Evolutionary conservation across 306 rosid species (phyloP).

Genomic region (Abrus pulchellus): DNA sequence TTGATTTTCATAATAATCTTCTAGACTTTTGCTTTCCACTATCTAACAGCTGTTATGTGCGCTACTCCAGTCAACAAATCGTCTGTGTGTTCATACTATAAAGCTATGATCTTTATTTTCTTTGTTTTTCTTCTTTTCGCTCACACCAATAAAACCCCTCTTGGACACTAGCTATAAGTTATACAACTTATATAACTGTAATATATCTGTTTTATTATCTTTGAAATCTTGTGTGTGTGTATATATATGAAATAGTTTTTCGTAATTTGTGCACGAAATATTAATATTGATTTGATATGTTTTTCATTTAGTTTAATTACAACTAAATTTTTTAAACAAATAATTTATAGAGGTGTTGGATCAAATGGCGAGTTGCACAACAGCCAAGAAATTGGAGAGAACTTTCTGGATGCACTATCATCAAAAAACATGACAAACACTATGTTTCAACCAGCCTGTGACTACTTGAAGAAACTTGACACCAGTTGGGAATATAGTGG

Average conservation of each 20-base stretch:
- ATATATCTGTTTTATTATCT: neutral
- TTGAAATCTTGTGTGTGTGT: neutral
- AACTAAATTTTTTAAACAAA: neutral
- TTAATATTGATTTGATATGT: constrained; percentile 11
- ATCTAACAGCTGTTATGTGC: constrained; percentile 9
- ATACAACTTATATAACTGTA: neutral
- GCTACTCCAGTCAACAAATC: neutral
- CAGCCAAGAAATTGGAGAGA: constrained; percentile 70
- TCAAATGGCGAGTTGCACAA: constrained; percentile 61
- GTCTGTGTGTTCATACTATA: constrained; percentile 30
- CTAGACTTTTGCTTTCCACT: constrained; percentile 40
- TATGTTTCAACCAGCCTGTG: constrained; percentile 76
- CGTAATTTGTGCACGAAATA: neutral
- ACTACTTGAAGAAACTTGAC: constrained; percentile 86
- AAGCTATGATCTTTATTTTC: constrained; percentile 6
- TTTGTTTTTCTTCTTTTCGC: neutral
- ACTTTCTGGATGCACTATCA: constrained; percentile 70
- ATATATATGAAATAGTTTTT: neutral
- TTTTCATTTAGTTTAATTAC: neutral
- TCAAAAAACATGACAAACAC: constrained; percentile 62
- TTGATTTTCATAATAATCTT: constrained; percentile 17
- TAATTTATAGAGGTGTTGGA: constrained; percentile 65
- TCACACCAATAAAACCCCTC: neutral
- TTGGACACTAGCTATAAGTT: neutral
- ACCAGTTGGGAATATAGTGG: constrained; percentile 67